Percentiles rank a stretch among this genome's conserved stretches.
phyloP scores from a whole-genome alignment of 305 asterid species.

The Solanum chacoense region DNA sequence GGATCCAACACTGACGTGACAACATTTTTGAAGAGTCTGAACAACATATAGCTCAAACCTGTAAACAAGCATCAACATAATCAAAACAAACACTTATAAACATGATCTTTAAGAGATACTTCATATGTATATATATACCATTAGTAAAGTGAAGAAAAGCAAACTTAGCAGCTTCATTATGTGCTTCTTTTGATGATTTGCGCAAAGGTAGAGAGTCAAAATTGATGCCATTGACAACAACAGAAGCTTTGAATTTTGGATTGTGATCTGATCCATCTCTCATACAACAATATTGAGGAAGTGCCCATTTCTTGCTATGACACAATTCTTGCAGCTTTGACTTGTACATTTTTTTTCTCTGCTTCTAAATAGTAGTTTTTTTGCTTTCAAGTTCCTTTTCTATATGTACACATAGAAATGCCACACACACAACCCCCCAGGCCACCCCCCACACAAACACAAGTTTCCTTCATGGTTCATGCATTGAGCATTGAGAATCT shows the following conservation, averaged over 20 bases:
- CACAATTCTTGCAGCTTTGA: slow-evolving; percentile 43
- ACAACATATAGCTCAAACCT: too few relatives aligned
- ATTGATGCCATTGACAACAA: slow-evolving; percentile 23
- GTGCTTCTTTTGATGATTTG: slow-evolving; percentile 39
- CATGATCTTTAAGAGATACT: not conserved
- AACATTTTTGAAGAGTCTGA: not conserved
- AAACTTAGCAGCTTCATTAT: slow-evolving; percentile 33
- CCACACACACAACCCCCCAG: not conserved
- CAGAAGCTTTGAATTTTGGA: slow-evolving; percentile 48
- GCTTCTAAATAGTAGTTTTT: not conserved
- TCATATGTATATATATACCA: slow-evolving; percentile 7
- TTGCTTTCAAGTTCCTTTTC: not conserved
- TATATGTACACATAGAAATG: not conserved
- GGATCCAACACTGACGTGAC: not conserved
- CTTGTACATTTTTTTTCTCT: slow-evolving; percentile 28
- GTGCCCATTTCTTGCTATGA: slow-evolving; percentile 27
- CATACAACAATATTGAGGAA: slow-evolving; percentile 31
- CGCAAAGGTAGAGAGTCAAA: slow-evolving; percentile 20
- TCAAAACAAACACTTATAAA: not conserved
- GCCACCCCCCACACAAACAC: not conserved
- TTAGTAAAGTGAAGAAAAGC: slow-evolving; percentile 37
- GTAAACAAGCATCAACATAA: not conserved
- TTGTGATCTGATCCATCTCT: slow-evolving; percentile 37
- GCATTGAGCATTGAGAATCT: not conserved
- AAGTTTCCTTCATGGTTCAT: not conserved